These are phyloP conservation scores for Aspergillus flavus DNA, from an alignment of 2,329 filamentous ascomycete genomes.

Conservation along the genomic window DNA sequence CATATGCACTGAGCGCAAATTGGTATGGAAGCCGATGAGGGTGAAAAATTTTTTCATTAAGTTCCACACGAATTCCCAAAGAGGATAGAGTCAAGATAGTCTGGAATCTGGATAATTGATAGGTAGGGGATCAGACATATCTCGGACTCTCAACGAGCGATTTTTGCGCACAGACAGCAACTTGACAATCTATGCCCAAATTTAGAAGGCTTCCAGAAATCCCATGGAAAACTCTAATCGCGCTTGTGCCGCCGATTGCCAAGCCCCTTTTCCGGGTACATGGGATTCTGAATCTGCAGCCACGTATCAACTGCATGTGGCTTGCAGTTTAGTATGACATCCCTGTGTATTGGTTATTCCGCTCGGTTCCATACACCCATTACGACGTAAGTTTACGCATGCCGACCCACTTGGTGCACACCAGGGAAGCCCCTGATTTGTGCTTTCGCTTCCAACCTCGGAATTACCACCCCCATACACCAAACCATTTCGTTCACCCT, in stretches of 20 bases:
- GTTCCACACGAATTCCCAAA: neutral
- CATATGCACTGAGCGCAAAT: neutral
- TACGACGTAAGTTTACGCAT: neutral
- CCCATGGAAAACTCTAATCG: constrained; percentile 17
- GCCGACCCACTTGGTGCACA: neutral
- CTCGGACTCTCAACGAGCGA: neutral
- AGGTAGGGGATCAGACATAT: constrained; percentile 3
- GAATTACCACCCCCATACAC: neutral
- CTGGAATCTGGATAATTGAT: neutral
- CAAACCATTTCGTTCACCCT: neutral
- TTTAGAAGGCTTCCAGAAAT: constrained; percentile 26
- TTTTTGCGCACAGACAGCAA: constrained; percentile 10
- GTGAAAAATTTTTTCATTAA: neutral
- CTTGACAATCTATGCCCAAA: constrained; percentile 14
- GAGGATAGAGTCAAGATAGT: neutral
- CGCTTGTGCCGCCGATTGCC: constrained; percentile 10
- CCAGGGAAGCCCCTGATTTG: neutral
- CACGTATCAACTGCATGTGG: constrained; percentile 1
- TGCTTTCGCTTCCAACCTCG: neutral
- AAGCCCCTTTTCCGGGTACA: constrained; percentile 9
- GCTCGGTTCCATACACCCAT: neutral
- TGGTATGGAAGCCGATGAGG: neutral
- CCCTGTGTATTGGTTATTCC: constrained; percentile 8
- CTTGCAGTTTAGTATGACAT: neutral
- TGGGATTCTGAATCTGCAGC: constrained; percentile 3